Base-by-base conservation (phyloP, 768 basidiomycete genomes). In the Leccinum olivaceopallidum region DNA sequence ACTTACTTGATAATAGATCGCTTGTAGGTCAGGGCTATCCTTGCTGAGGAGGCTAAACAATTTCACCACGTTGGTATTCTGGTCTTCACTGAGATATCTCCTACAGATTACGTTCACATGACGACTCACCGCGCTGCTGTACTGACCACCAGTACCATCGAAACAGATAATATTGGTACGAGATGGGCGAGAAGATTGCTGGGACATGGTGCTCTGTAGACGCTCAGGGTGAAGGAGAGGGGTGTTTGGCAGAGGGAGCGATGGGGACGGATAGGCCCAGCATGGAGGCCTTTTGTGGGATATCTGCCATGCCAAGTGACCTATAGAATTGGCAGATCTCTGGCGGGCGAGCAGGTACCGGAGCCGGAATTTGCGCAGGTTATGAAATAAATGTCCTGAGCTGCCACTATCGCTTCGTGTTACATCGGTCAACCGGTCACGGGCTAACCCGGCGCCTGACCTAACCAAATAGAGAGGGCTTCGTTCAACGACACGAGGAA, bases 1-100 rank as follows among this genome's bases (percentile, higher is more conserved):
- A 55, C 71, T 32, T 50, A 86, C 88, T 75, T 92, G 91, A 67
- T 93, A 93, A 69, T 90, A 92, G 65, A 78, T 78, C 1, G 88
- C 70, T 63, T 89, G 88, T 53, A 80, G 66, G 24, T 81, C 76
- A n/a, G 78, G 75, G 32, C 50, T 28, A 36, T 82, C 85, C 70
- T 85, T 89, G 74, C 82, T 80, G 37, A 93, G 79, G 30, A 92
- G 74, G 6, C 81, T 77, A 72, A 88, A 90, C 48, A 94, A 77
- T 67, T 85, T 85, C 57, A 88, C 85, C 37, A 89, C 81, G 58
- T 90, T 90, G 10, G 89, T 85, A 66, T 89, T 87, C 79, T 83
- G 44, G 42, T 20, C 22, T 24, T 20, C 3, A 14, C 32, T 56
- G 36, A 65, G 59, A 22, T 44, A 34, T 13, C 13, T n/a, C 5